Percentiles rank a stretch among this genome's conserved stretches.
phyloP scores from a whole-genome alignment of 129 eudicot genomes.

The Tanacetum coccineum region DNA sequence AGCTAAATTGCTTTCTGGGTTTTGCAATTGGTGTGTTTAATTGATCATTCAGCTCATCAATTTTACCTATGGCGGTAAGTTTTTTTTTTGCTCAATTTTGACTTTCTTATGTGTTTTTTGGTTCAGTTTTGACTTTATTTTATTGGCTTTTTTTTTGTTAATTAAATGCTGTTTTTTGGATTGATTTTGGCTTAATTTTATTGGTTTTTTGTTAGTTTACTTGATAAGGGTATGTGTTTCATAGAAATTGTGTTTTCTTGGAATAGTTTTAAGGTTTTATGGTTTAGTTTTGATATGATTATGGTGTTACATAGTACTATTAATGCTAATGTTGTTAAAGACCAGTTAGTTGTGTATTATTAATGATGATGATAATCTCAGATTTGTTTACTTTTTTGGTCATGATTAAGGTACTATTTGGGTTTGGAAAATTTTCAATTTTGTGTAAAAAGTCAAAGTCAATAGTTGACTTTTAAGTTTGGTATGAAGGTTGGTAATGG shows the following conservation, averaged over 20 bases:
- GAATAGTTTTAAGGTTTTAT: no score
- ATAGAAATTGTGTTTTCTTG: no score
- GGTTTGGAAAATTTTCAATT: neutral
- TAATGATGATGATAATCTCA: neutral
- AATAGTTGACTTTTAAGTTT: conserved; percentile 32
- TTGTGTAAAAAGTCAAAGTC: conserved; percentile 8
- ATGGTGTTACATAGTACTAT: no score
- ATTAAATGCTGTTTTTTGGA: neutral
- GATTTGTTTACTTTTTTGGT: neutral
- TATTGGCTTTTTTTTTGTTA: neutral
- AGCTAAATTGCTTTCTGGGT: conserved; percentile 10
- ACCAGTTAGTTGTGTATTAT: conserved; percentile 6
- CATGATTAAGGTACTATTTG: neutral
- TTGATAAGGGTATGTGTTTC: no score
- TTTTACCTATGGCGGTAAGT: conserved; percentile 47
- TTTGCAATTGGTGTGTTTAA: conserved; percentile 18
- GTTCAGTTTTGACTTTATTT: neutral
- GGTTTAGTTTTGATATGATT: no score
- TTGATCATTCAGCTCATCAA: neutral
- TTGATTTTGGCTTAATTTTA: neutral
- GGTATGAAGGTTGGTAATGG: neutral
- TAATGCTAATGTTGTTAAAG: no score
- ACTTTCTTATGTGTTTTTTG: no score
- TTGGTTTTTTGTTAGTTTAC: neutral
- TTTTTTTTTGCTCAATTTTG: conserved; percentile 3